These are phyloP conservation scores for Setaria viridis DNA, from an alignment of 202 grass and related monocot genomes.

Conservation along the genomic window DNA sequence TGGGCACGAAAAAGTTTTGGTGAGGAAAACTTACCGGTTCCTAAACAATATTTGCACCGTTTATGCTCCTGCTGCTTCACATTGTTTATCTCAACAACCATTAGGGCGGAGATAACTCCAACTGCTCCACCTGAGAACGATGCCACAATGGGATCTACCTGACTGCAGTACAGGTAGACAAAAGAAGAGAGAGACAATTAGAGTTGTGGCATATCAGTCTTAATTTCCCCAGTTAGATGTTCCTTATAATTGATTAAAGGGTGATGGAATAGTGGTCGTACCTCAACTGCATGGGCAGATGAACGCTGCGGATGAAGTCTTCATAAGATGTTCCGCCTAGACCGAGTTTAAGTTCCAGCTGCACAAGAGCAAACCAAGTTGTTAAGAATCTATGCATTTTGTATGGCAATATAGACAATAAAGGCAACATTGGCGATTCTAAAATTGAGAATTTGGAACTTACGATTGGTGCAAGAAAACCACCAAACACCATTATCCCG, in stretches of 20 bases:
- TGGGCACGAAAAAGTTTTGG: conserved; percentile 17
- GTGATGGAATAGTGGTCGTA: conserved; percentile 44
- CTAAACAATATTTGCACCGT: conserved; percentile 97
- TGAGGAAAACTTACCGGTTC: conserved; percentile 69
- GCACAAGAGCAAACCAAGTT: conserved; percentile 35
- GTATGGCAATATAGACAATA: background rate
- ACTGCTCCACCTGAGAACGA: conserved; percentile 98
- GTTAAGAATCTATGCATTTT: conserved; percentile 10
- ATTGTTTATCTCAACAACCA: conserved; percentile 99
- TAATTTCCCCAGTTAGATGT: background rate
- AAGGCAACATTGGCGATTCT: conserved; percentile 29
- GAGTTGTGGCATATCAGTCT: conserved; percentile 14
- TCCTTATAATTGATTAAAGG: conserved; percentile 18
- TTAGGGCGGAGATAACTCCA: conserved; percentile 94
- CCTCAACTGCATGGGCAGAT: conserved; percentile 99
- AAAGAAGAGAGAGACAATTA: conserved; percentile 38
- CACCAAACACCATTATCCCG: conserved; percentile 97
- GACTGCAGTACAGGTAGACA: conserved; percentile 52
- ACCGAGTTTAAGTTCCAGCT: conserved; percentile 99
- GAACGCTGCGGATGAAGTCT: conserved; percentile 85
- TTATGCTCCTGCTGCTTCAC: conserved; percentile 99
- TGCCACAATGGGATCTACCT: conserved; percentile 98
- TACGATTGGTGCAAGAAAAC: conserved; percentile 98
- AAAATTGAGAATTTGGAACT: conserved; percentile 46
- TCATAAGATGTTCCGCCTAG: conserved; percentile 93